Conservation (phyloP, 202 grass and related monocot genomes). For the Setaria viridis region DNA sequence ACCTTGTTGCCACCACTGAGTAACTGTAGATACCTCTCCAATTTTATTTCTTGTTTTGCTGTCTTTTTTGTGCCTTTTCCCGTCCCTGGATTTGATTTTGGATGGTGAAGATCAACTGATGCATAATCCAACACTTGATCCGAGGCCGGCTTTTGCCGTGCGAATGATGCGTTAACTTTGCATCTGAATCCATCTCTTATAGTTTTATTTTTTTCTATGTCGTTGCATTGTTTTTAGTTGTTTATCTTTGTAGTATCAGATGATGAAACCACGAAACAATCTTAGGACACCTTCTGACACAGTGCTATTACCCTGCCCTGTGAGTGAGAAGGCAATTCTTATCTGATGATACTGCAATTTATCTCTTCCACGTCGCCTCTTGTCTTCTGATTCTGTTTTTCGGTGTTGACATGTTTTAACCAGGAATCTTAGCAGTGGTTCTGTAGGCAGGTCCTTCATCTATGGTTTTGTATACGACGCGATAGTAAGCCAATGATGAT, state of each 20-base stretch:
- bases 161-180: conserved; percentile 52
- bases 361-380: not conserved
- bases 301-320: conserved; percentile 29
- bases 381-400: not conserved
- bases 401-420: not conserved
- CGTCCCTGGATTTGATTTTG: not conserved
- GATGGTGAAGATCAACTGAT: conserved; percentile 64
- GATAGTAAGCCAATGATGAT: conserved; percentile 50
- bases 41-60: not conserved
- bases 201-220: not conserved
- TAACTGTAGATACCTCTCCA: conserved; percentile 24
- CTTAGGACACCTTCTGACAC: conserved; percentile 99
- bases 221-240: too few relatives aligned
- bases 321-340: conserved; percentile 78
- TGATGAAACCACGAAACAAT: conserved; percentile 69
- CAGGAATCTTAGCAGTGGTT: not conserved
- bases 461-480: not conserved
- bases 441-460: not conserved
- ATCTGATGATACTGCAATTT: conserved; percentile 58
- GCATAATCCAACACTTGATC: conserved; percentile 94
- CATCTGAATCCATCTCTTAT: conserved; percentile 65
- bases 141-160: conserved; percentile 39
- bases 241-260: conserved; percentile 45
- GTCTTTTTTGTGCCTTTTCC: not conserved
- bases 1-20: conserved; percentile 77